phyloP scores from a whole-genome alignment of 306 rosid genomes.

The Cucumis hystrix region DNA sequence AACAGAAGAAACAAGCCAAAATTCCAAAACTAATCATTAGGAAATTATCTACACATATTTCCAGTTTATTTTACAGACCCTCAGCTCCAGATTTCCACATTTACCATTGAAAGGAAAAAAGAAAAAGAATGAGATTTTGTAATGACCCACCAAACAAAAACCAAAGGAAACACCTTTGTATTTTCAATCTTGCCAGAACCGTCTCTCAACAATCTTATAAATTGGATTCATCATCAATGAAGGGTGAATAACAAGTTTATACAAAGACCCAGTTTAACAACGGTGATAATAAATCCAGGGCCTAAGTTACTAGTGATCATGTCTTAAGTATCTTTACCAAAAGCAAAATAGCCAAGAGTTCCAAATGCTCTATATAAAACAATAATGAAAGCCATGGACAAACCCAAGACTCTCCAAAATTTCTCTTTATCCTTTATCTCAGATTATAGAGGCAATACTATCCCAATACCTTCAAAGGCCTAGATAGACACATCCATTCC shows the following conservation, averaged over 20 bases:
- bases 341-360: slow-evolving; percentile 39
- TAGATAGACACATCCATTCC: slow-evolving; percentile 37
- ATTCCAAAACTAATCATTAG: neutral
- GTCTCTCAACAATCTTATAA: slow-evolving; percentile 36
- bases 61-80: neutral
- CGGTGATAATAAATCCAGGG: slow-evolving; percentile 17
- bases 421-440: slow-evolving; percentile 30
- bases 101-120: neutral
- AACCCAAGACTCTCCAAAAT: slow-evolving; percentile 26
- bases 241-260: slow-evolving; percentile 40
- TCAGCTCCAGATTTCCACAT: neutral
- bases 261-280: slow-evolving; percentile 33
- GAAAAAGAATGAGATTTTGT: neutral
- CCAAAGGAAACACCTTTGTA: neutral
- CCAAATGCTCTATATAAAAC: slow-evolving; percentile 30
- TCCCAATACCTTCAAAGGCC: slow-evolving; percentile 39
- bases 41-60: neutral
- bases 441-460: slow-evolving; percentile 40
- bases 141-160: neutral
- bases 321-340: slow-evolving; percentile 30
- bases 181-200: slow-evolving; percentile 16
- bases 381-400: slow-evolving; percentile 28
- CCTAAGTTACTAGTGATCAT: slow-evolving; percentile 35
- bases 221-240: slow-evolving; percentile 54
- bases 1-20: neutral